Evolutionary conservation across 148 eudicot species (phyloP).

Genomic region (Cornus florida): DNA sequence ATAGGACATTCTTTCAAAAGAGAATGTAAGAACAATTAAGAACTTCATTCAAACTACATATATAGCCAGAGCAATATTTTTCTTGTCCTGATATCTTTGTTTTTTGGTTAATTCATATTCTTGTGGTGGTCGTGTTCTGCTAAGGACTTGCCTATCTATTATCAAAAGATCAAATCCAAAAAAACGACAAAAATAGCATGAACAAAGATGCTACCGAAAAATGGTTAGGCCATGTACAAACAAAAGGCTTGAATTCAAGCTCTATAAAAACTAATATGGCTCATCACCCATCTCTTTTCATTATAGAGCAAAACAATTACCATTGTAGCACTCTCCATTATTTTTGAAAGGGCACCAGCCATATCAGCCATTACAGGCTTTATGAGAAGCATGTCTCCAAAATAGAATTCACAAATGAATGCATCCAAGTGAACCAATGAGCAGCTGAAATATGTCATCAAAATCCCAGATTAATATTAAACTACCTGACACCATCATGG

Average conservation of each 20-base stretch:
- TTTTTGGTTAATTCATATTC: background rate
- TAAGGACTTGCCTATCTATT: background rate
- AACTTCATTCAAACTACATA: background rate
- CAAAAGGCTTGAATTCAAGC: background rate
- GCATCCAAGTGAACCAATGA: slow-evolving; percentile 8
- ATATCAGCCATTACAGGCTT: background rate
- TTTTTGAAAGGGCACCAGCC: background rate
- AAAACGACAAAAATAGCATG: background rate
- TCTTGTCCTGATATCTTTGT: background rate
- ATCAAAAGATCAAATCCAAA: background rate
- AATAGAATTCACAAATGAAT: background rate
- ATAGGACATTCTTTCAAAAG: background rate
- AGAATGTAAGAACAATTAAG: background rate
- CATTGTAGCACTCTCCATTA: background rate
- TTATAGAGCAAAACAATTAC: background rate
- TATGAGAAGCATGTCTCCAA: background rate
- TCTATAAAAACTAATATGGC: background rate
- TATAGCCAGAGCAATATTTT: background rate
- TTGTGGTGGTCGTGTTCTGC: background rate
- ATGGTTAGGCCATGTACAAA: background rate
- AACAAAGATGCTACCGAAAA: background rate
- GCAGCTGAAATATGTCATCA: background rate
- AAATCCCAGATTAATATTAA: slow-evolving; percentile 9
- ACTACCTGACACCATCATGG: slow-evolving; percentile 94
- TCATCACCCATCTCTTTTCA: background rate